phyloP scores from a whole-genome alignment of 495 filamentous ascomycete species.

The Daldinia bambusicola region DNA sequence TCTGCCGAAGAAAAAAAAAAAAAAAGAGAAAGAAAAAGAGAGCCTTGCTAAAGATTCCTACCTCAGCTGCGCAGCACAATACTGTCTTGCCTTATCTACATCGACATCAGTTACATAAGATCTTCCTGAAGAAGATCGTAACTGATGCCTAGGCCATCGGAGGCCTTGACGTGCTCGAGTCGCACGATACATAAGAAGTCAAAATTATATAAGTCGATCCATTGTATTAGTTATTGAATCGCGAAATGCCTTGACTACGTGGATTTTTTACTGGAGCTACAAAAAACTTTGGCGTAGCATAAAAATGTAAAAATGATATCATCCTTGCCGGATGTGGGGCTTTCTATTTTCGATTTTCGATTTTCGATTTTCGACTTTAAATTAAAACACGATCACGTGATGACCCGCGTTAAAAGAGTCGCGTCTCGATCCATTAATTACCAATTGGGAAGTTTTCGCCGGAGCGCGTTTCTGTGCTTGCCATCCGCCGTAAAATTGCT shows the following conservation, averaged over 20 bases:
- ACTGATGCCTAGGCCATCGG: slow-evolving; percentile 31
- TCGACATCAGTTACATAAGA: slow-evolving; percentile 51
- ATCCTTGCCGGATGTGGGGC: slow-evolving; percentile 20
- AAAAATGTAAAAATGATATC: slow-evolving; percentile 39
- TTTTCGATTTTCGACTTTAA: slow-evolving; percentile 7
- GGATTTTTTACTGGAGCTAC: neutral
- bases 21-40: neutral
- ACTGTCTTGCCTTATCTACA: slow-evolving; percentile 59
- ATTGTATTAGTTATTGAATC: slow-evolving; percentile 17
- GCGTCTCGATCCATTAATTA: slow-evolving; percentile 40
- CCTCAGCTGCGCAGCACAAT: slow-evolving; percentile 60
- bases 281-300: neutral
- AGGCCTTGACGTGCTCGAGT: slow-evolving; percentile 38
- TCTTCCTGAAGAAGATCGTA: slow-evolving; percentile 35
- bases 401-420: slow-evolving; percentile 29
- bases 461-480: slow-evolving; percentile 24
- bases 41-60: slow-evolving; percentile 25
- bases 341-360: slow-evolving; percentile 15
- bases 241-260: neutral
- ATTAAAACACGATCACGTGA: slow-evolving; percentile 45
- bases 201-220: slow-evolving; percentile 32
- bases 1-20: neutral
- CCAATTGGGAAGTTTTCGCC: slow-evolving; percentile 26
- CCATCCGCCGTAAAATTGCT: neutral
- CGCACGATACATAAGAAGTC: slow-evolving; percentile 45